These are phyloP conservation scores for Kwoniella bestiolae DNA, from an alignment of 768 basidiomycete species.

Conservation along the genomic window DNA sequence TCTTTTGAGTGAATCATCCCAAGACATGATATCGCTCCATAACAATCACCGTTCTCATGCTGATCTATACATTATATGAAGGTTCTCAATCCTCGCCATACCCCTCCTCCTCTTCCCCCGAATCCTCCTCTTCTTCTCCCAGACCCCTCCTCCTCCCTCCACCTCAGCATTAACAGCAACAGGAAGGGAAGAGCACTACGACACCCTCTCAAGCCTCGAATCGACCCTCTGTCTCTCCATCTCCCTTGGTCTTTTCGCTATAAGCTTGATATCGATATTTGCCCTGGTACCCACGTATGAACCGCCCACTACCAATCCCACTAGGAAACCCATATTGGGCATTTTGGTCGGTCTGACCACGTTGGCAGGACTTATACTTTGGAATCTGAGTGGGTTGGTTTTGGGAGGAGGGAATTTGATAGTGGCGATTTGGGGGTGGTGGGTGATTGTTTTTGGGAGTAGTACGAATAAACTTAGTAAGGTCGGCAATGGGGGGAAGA, in stretches of 20 bases:
- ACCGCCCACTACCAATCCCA: conserved; percentile 32
- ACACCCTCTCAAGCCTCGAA: conserved; percentile 51
- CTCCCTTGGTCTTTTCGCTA: conserved; percentile 31
- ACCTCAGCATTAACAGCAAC: conserved; percentile 17
- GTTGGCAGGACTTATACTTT: conserved; percentile 35
- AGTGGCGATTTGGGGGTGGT: conserved; percentile 56
- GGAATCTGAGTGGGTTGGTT: conserved; percentile 48
- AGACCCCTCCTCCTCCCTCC: conserved; percentile 38
- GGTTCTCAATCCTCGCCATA: conserved; percentile 49
- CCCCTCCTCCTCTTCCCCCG: conserved; percentile 56
- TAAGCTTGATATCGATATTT: conserved; percentile 40
- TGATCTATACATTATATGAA: conserved; percentile 19
- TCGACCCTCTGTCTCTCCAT: conserved; percentile 42
- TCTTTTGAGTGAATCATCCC: too few relatives aligned
- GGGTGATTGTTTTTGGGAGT: conserved; percentile 53
- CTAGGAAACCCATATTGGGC: conserved; percentile 40
- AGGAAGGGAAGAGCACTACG: conserved; percentile 47
- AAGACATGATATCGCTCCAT: too few relatives aligned
- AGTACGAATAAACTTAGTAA: conserved; percentile 24
- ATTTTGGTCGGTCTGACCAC: conserved; percentile 43
- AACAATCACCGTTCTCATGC: too few relatives aligned
- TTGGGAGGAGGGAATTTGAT: conserved; percentile 43
- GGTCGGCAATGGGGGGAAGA: background rate
- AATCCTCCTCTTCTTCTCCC: conserved; percentile 55
- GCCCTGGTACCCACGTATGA: conserved; percentile 39